Conservation (phyloP, 257 asterid species). For the Cynanchum wilfordii region DNA sequence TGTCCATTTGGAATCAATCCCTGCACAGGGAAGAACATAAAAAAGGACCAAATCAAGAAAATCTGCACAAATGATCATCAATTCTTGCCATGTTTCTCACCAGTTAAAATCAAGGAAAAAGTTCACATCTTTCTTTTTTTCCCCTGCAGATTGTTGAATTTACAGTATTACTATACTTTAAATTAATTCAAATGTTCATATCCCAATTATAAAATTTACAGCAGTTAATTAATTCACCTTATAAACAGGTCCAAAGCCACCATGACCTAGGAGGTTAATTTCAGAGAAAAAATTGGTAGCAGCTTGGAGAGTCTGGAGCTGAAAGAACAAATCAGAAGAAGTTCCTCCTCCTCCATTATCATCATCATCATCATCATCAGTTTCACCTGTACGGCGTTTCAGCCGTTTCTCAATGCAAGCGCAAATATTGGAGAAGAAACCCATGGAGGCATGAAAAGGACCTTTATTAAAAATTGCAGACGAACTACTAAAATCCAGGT, state of each 20-base stretch:
- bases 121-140: not conserved
- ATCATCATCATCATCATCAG: conserved; percentile 19
- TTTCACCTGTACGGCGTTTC: conserved; percentile 18
- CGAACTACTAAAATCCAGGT: not conserved
- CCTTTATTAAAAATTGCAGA: conserved; percentile 6
- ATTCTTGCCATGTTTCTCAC: too few relatives aligned
- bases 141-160: too few relatives aligned
- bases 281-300: conserved; percentile 87
- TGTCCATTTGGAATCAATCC: conserved; percentile 76
- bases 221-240: conserved; percentile 33
- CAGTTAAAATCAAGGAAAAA: not conserved
- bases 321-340: conserved; percentile 42
- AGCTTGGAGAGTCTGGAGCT: conserved; percentile 54
- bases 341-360: conserved; percentile 36
- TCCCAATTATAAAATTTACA: not conserved
- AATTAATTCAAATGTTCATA: too few relatives aligned
- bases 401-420: conserved; percentile 38
- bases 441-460: conserved; percentile 37
- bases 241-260: conserved; percentile 84
- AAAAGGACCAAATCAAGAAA: not conserved
- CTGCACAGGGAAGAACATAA: conserved; percentile 25
- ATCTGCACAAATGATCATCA: not conserved
- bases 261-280: conserved; percentile 66
- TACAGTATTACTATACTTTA: too few relatives aligned
- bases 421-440: conserved; percentile 34